Evolutionary conservation across 352 stramenopile genomes (phyloP), one percentile per base, ranked within the genome.

Genomic region (Phytophthora pistaciae): DNA sequence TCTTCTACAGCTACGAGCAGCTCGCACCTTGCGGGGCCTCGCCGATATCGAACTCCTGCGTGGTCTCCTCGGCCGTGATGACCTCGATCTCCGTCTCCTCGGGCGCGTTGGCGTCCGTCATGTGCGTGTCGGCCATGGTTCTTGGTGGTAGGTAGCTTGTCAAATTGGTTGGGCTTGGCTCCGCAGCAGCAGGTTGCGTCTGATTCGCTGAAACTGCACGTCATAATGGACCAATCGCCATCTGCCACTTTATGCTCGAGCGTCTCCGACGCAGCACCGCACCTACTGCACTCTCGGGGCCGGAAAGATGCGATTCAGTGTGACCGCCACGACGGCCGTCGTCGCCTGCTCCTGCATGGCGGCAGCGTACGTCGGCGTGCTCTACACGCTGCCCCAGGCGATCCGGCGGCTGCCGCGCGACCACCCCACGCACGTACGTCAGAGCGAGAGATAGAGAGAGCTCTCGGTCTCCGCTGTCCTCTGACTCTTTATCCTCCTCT

Each of bases 31-130:
- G 72, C 27, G 88, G 88, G 13, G 83, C 86, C 40, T 95, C 90
- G 46, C 90, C 90, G 21, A 97, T 84, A 0, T 92, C 88, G 66
- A 93, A 96, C 79, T 97, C 90, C 65, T 96, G 74, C 16, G 82
- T 84, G 29, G 78, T 84, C 50, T 97, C 90, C 58, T 97, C 87
- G 25, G 82, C 74, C 56, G 87, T 86, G 79, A 97, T 95, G 72
- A 96, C 78, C 52, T 95, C 90, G 36, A 94, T 91, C 56, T 95
- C 80, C 67, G 80, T 87, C 61, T 93, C 80, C 46, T 89, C 66
- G 23, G 62, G 54, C 53, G 74, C 70, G 52, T 60, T 52, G 27
- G 66, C 69, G 61, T 83, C 67, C 33, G 62, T 65, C 70, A 78
- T 78, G 44, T 81, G 53, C 31, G 38, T 63, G 62, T 79, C 64